Percentiles rank a stretch among this genome's conserved stretches.
phyloP scores from a whole-genome alignment of 257 asterid species.

The Fraxinus excelsior region DNA sequence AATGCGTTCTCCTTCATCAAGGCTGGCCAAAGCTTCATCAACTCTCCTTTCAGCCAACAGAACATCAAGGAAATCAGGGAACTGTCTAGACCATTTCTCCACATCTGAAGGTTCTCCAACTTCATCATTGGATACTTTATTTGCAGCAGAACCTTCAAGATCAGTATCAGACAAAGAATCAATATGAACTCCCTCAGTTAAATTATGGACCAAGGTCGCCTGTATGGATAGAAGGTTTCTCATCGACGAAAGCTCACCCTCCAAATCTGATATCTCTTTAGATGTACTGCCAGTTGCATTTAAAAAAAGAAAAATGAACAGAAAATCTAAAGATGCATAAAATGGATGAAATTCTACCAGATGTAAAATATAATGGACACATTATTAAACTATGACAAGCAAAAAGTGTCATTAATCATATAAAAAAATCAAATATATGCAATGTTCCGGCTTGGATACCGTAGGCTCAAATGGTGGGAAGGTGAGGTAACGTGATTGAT shows the following conservation, averaged over 20 bases:
- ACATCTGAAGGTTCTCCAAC: conserved; percentile 69
- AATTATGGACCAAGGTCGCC: conserved; percentile 82
- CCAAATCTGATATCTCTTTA: conserved; percentile 98
- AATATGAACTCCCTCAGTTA: conserved; percentile 94
- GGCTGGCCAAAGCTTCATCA: conserved; percentile 86
- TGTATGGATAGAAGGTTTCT: conserved; percentile 93
- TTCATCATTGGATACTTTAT: conserved; percentile 49
- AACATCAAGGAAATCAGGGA: conserved; percentile 92
- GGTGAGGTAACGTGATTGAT: background rate
- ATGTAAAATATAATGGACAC: background rate
- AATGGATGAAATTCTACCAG: conserved; percentile 2
- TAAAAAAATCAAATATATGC: background rate
- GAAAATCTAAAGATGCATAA: conserved; percentile 11
- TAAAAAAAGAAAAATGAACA: conserved; percentile 2
- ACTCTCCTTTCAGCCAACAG: conserved; percentile 94
- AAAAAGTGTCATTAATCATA: background rate
- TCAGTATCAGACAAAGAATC: conserved; percentile 58
- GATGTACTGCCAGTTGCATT: conserved; percentile 66
- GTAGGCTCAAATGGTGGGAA: background rate
- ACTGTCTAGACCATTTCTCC: conserved; percentile 78
- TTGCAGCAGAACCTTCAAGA: conserved; percentile 45
- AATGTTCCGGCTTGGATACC: background rate
- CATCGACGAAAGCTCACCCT: conserved; percentile 98
- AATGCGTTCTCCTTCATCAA: conserved; percentile 83
- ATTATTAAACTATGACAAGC: background rate